These are phyloP conservation scores for Solanum peruvianum DNA, from an alignment of 257 asterid species.

Conservation along the genomic window DNA sequence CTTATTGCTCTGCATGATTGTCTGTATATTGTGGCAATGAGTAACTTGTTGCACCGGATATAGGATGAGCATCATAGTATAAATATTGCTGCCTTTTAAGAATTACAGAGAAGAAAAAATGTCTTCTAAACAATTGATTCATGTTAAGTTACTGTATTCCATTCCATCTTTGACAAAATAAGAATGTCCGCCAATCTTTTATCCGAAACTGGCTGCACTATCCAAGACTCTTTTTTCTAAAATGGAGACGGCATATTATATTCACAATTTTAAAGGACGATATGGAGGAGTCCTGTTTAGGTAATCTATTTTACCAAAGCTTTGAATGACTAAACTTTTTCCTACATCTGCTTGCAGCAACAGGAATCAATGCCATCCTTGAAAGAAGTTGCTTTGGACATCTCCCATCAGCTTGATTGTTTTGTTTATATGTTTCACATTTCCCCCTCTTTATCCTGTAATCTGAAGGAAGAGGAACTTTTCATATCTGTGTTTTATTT, in stretches of 20 bases:
- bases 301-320: slow-evolving; percentile 10
- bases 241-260: slow-evolving; percentile 85
- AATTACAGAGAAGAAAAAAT: background rate
- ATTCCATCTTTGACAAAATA: slow-evolving; percentile 13
- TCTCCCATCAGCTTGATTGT: slow-evolving; percentile 48
- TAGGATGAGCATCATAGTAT: background rate
- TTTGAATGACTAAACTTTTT: background rate
- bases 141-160: background rate
- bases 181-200: slow-evolving; percentile 90
- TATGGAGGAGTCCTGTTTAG: slow-evolving; percentile 81
- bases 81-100: background rate
- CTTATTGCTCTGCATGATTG: background rate
- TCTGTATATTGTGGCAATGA: background rate
- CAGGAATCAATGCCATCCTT: slow-evolving; percentile 77
- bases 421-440: background rate
- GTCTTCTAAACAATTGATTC: background rate
- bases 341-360: slow-evolving; percentile 51
- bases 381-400: slow-evolving; percentile 77
- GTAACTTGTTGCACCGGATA: background rate
- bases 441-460: background rate
- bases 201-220: slow-evolving; percentile 83
- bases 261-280: slow-evolving; percentile 85
- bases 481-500: background rate
- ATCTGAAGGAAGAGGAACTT: background rate
- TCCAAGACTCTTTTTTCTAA: slow-evolving; percentile 51